Conservation (phyloP, 768 basidiomycete genomes). For the Cyclocybe aegerita region DNA sequence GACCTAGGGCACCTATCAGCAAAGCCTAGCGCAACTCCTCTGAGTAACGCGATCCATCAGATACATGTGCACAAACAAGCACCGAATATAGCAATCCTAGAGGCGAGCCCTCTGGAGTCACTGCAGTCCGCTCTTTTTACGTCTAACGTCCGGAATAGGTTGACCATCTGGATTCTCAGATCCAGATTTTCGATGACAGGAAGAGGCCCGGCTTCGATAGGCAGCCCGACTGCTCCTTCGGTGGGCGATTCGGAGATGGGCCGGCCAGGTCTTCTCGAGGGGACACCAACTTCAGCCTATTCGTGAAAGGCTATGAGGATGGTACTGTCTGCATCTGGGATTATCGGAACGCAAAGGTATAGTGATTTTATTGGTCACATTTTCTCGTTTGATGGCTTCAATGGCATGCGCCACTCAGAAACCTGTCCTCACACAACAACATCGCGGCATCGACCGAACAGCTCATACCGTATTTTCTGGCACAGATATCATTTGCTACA, state of each 20-base stretch:
- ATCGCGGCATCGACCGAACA: conserved; percentile 30
- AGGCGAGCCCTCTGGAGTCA: conserved; percentile 35
- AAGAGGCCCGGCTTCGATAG: conserved; percentile 34
- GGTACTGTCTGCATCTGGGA: conserved; percentile 48
- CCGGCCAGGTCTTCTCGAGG: conserved; percentile 33
- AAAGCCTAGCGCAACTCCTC: conserved; percentile 24
- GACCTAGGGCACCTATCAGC: conserved; percentile 34
- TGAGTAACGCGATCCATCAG: conserved; percentile 41
- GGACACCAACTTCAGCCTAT: conserved; percentile 37
- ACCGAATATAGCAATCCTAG: conserved; percentile 41
- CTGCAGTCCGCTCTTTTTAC: conserved; percentile 9
- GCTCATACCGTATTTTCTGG: conserved; percentile 40
- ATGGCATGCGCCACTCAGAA: conserved; percentile 22
- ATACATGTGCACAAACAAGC: conserved; percentile 46
- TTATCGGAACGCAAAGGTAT: conserved; percentile 46
- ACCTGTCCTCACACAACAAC: conserved; percentile 31
- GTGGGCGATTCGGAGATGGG: conserved; percentile 29
- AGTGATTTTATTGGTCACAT: conserved; percentile 6
- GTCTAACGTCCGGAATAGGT: conserved; percentile 33
- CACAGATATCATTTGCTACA: conserved; percentile 41
- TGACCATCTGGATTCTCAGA: conserved; percentile 47
- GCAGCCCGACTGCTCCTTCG: conserved; percentile 43
- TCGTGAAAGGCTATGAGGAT: conserved; percentile 46
- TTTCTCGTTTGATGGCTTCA: not conserved
- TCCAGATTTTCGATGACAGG: conserved; percentile 48